Evolutionary conservation across 345 rosid species (phyloP).

Genomic region (Hibiscus tridactylites): DNA sequence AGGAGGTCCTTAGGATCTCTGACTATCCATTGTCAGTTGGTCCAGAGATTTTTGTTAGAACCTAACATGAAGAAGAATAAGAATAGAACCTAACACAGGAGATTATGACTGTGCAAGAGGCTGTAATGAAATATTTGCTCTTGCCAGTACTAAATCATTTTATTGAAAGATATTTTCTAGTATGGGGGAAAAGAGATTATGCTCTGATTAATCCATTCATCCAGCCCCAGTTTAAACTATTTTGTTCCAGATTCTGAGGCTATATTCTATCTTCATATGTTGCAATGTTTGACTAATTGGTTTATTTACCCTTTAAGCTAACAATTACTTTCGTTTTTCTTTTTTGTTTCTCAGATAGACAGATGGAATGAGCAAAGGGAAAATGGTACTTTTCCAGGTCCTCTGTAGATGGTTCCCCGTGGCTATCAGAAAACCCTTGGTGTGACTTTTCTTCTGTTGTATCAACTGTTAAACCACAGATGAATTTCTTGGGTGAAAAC

Average conservation of each 20-base stretch:
- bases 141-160: not conserved
- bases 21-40: not conserved
- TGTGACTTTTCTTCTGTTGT: constrained; percentile 3
- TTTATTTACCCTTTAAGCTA: not conserved
- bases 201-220: too few relatives aligned
- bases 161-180: too few relatives aligned
- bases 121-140: not conserved
- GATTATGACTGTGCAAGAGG: not conserved
- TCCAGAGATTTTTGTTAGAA: not conserved
- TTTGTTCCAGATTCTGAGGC: not conserved
- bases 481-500: constrained; percentile 18
- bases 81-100: not conserved
- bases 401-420: constrained; percentile 41
- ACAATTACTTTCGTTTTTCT: not conserved
- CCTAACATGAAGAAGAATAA: not conserved
- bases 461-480: constrained; percentile 5
- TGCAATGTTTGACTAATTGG: not conserved
- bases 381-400: constrained; percentile 94
- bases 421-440: constrained; percentile 9
- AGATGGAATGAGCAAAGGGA: constrained; percentile 97
- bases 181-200: too few relatives aligned
- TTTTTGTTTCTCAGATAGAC: constrained; percentile 44
- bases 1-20: not conserved
- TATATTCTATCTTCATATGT: not conserved
- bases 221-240: too few relatives aligned